Conservation (phyloP, 2,329 filamentous ascomycete genomes). For the Colletotrichum ledebouriae region DNA sequence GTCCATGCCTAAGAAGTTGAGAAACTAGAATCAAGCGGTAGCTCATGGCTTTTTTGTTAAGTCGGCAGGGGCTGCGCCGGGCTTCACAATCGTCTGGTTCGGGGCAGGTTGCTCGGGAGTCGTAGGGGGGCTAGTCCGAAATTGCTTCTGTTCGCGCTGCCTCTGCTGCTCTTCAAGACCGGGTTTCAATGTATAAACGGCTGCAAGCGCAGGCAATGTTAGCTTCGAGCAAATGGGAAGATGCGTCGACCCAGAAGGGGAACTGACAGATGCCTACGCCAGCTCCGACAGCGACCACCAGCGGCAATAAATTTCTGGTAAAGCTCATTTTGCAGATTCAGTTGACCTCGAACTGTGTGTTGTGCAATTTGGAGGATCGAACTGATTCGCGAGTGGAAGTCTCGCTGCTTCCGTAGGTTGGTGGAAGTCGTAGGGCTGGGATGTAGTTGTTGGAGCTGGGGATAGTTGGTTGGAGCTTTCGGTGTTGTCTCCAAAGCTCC, state of each 20-base stretch:
- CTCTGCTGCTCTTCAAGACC: conserved; percentile 32
- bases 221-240: not conserved
- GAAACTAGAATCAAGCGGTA: not conserved
- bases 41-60: not conserved
- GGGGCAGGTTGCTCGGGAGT: not conserved
- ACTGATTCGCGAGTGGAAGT: too few relatives aligned
- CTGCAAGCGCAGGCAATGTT: conserved; percentile 15
- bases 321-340: conserved; percentile 23
- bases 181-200: conserved; percentile 34
- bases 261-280: conserved; percentile 34
- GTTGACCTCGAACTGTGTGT: not conserved
- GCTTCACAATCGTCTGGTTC: conserved; percentile 9
- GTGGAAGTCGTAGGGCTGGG: not conserved
- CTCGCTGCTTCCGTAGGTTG: too few relatives aligned
- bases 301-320: conserved; percentile 26
- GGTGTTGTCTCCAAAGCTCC: conserved; percentile 22
- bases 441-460: conserved; percentile 18
- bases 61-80: not conserved
- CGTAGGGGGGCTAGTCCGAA: not conserved
- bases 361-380: not conserved
- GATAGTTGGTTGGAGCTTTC: conserved; percentile 20
- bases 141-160: conserved; percentile 12
- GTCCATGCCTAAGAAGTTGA: too few relatives aligned
- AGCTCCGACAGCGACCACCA: conserved; percentile 28
- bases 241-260: not conserved